These are phyloP conservation scores for Boletellus deceptivus DNA, from an alignment of 1,284 basidiomycete species.

Conservation along the genomic window DNA sequence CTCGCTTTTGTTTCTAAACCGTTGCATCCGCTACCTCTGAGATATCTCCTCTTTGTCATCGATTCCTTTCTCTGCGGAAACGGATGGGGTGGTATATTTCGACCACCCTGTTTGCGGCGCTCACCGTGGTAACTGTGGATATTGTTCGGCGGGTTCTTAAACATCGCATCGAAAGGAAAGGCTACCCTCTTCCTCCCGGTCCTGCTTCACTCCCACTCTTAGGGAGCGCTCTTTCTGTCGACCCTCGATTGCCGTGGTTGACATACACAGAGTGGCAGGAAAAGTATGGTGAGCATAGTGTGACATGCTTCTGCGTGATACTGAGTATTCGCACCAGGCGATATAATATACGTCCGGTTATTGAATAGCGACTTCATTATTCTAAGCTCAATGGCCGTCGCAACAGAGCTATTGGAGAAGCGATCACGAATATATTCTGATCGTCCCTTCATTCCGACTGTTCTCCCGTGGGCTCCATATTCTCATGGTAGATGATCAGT, in stretches of 20 bases:
- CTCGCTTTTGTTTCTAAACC: too few species aligned
- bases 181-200: not conserved
- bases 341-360: not conserved
- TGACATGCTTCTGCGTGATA: not conserved
- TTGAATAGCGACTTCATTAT: not conserved
- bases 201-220: not conserved
- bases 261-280: not conserved
- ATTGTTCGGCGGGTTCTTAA: too few species aligned
- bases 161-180: too few species aligned
- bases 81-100: too few species aligned
- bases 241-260: not conserved
- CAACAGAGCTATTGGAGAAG: constrained; percentile 3
- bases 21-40: too few species aligned
- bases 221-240: not conserved
- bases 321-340: not conserved
- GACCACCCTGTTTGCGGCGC: too few species aligned
- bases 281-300: not conserved
- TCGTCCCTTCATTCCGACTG: constrained; percentile 4
- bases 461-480: not conserved
- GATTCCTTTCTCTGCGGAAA: too few species aligned
- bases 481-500: too few species aligned
- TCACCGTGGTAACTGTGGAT: too few species aligned
- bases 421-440: constrained; percentile 7
- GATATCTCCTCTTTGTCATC: too few species aligned
- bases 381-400: not conserved